These are phyloP conservation scores for Diaporthe sp. DNA, from an alignment of 2,329 filamentous ascomycete species.

Conservation along the genomic window DNA sequence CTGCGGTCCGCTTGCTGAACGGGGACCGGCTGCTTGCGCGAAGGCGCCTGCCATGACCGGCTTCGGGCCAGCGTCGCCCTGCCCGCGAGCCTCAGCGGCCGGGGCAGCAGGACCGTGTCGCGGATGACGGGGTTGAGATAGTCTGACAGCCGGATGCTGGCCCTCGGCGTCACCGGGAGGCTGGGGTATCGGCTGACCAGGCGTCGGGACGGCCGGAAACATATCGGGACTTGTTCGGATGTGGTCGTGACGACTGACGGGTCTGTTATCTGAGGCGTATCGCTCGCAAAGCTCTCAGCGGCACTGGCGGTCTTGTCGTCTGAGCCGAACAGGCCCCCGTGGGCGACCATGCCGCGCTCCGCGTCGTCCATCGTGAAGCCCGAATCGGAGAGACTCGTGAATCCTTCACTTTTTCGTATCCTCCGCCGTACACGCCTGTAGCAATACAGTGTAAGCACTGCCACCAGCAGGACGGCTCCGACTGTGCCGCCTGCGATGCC, in stretches of 20 bases:
- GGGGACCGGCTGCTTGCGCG: neutral
- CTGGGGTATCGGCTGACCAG: neutral
- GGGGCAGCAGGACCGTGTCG: neutral
- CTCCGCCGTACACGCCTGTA: neutral
- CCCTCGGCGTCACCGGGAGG: neutral
- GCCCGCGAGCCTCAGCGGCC: neutral
- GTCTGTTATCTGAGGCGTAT: neutral
- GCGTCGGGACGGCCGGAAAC: neutral
- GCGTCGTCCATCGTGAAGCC: neutral
- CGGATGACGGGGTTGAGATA: constrained; percentile 4
- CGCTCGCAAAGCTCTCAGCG: neutral
- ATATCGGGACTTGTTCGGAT: neutral
- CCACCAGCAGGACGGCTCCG: neutral
- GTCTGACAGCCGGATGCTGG: neutral
- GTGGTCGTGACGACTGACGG: neutral
- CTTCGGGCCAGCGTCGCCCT: neutral
- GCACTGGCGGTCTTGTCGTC: neutral
- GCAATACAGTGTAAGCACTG: neutral
- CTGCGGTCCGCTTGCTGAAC: neutral
- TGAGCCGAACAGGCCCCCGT: neutral
- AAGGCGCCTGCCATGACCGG: neutral
- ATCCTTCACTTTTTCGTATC: neutral
- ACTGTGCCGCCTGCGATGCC: constrained; percentile 10
- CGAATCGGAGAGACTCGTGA: neutral
- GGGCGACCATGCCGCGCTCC: neutral